Evolutionary conservation across 129 eudicot genomes (phyloP), one percentile per base, ranked within the genome.

Genomic region (Flaveria sonorensis): DNA sequence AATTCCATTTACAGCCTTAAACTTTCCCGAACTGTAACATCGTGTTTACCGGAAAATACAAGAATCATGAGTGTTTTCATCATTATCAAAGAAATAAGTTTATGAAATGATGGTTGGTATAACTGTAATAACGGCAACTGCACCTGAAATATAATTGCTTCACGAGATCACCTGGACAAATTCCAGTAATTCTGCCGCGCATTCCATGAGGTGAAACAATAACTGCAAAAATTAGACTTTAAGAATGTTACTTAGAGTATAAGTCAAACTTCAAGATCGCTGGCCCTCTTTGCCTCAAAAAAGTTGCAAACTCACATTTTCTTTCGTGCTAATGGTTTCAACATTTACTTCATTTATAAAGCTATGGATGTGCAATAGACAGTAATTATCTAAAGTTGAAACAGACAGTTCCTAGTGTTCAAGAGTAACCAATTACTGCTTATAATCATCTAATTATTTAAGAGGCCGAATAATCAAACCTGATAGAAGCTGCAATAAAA

Each of bases 101-200:
- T 15, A 36, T 50, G 19, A 65, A 67, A 76, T 36, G 23, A 21
- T 21, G 40, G 66, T 71, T 78, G 20, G 21, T 30, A 32, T 28
- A 1, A 63, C 4, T 63, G 11, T 71, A 14, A 63, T 65, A 71
- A 74, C 24, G 45, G 26, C 51, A 10, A 47, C 78, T 73, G 64
- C 65, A 94, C 99, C 99, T 89, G 77, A 84, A 71, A 81, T 87
- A 94, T 65, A 91, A 93, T 79, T 94, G 97, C 82, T 91, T 88
- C 92, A 94, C 99, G 70, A 94, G 92, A 83, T 94, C 99, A 73
- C 92, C 85, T 15, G 99, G 96, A 89, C 96, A 91, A 77, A 84
- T 87, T 82, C 97, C 99, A 18, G 93, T 86, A 46, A 89, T 83
- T 71, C 81, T 91, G 78, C 99, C 99, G 66, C 88, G 90, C 97